Percentiles rank a stretch among this genome's conserved stretches.
Conservation (phyloP, 164 flowering plant species). For the Annona cherimola region DNA sequence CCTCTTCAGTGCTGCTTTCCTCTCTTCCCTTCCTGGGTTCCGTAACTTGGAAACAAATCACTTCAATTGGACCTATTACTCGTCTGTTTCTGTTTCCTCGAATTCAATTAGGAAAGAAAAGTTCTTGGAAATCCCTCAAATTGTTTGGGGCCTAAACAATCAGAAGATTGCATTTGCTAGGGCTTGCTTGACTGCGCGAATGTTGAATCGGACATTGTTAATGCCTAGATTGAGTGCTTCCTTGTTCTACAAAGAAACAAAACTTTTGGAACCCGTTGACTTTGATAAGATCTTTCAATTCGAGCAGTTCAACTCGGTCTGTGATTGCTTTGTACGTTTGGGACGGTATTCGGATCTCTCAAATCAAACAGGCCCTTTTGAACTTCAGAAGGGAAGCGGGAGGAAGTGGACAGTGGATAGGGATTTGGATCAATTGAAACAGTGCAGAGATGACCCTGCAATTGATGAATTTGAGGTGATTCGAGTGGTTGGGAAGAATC, state of each 20-base stretch:
- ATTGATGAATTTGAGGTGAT: conserved; percentile 50
- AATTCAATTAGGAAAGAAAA: conserved; percentile 38
- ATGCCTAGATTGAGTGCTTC: conserved; percentile 97
- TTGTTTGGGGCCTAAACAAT: conserved; percentile 95
- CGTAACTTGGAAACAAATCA: not conserved
- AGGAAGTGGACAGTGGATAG: conserved; percentile 81
- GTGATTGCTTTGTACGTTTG: conserved; percentile 72
- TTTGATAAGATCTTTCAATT: conserved; percentile 80
- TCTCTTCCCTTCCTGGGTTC: conserved; percentile 3
- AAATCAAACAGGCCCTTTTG: conserved; percentile 33
- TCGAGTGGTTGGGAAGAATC: conserved; percentile 75
- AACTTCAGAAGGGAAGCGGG: conserved; percentile 81
- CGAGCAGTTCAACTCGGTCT: conserved; percentile 62
- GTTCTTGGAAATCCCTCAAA: conserved; percentile 91
- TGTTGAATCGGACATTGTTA: conserved; percentile 72
- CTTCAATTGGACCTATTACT: conserved; percentile 4
- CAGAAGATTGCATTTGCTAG: conserved; percentile 95
- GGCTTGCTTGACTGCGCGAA: conserved; percentile 80
- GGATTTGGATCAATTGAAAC: conserved; percentile 73
- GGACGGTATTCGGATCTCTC: conserved; percentile 53
- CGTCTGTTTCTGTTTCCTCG: conserved; percentile 13
- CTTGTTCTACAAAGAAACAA: conserved; percentile 82
- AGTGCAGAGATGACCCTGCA: conserved; percentile 30
- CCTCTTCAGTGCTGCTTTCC: conserved; percentile 3
- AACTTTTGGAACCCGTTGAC: conserved; percentile 65